A percentile compares a stretch with the other conserved stretches of the same genome.
Conservation (phyloP, 495 filamentous ascomycete species). For the Aspergillus egyptiacus region DNA sequence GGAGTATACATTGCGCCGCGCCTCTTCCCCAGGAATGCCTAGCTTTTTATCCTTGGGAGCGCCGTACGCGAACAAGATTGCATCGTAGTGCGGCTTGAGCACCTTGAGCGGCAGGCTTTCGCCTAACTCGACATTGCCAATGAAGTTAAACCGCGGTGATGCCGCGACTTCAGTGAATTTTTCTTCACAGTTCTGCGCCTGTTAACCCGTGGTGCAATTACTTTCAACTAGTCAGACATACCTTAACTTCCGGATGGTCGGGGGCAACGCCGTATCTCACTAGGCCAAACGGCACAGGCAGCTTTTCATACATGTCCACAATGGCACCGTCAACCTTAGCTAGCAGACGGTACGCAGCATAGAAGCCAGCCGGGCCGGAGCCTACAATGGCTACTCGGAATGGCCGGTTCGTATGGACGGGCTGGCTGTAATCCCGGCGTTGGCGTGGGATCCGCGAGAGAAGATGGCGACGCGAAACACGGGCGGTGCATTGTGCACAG, state of each 20-base stretch:
- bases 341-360: conserved; percentile 80
- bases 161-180: conserved; percentile 84
- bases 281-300: conserved; percentile 88
- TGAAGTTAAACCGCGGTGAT: conserved; percentile 79
- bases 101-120: conserved; percentile 59
- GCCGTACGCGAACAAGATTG: conserved; percentile 88
- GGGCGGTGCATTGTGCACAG: conserved; percentile 32
- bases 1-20: conserved; percentile 68
- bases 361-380: conserved; percentile 94
- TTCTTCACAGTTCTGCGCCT: conserved; percentile 80
- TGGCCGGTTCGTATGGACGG: conserved; percentile 42
- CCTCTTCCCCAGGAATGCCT: conserved; percentile 73
- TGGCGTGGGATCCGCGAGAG: conserved; percentile 11
- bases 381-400: conserved; percentile 84
- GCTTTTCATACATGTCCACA: conserved; percentile 93
- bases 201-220: too few species aligned
- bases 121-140: conserved; percentile 83
- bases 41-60: conserved; percentile 76
- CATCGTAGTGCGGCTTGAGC: conserved; percentile 81
- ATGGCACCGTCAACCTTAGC: conserved; percentile 61
- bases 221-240: conserved; percentile 29
- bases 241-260: conserved; percentile 97
- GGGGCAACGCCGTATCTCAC: conserved; percentile 92
- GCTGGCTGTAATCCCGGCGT: conserved; percentile 30
- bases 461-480: conserved; percentile 1